Percentiles rank a stretch among this genome's conserved stretches.
Conservation (phyloP, 768 basidiomycete genomes). For the Hericium alpestre region DNA sequence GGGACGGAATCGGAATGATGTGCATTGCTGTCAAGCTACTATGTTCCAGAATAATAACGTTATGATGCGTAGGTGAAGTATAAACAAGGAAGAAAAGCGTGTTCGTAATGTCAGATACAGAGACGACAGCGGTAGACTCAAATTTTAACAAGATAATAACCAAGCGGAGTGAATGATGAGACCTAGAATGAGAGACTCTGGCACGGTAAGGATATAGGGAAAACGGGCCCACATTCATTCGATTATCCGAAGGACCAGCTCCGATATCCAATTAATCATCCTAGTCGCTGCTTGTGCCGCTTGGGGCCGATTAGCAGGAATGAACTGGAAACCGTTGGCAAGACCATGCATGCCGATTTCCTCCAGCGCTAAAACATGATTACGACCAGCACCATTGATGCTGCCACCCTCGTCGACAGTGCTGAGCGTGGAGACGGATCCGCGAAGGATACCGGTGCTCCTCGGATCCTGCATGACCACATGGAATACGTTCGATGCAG, state of each 20-base stretch:
- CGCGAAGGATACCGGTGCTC: slow-evolving; percentile 30
- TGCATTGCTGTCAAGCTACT: too few relatives aligned
- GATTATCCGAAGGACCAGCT: slow-evolving; percentile 43
- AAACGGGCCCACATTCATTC: slow-evolving; percentile 19
- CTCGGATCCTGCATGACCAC: slow-evolving; percentile 49
- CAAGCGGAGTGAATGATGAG: background rate
- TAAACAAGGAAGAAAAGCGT: background rate
- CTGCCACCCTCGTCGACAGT: slow-evolving; percentile 44
- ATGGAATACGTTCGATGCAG: slow-evolving; percentile 68
- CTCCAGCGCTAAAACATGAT: slow-evolving; percentile 33
- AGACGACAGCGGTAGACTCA: background rate
- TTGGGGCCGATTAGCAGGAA: slow-evolving; percentile 30
- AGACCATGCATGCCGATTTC: slow-evolving; percentile 67
- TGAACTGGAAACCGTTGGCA: slow-evolving; percentile 61
- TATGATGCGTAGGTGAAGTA: background rate
- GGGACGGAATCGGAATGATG: too few relatives aligned
- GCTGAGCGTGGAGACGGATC: slow-evolving; percentile 55
- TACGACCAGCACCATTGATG: slow-evolving; percentile 4
- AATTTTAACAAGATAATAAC: background rate
- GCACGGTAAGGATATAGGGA: background rate
- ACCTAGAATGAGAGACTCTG: background rate
- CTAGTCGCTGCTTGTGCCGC: slow-evolving; percentile 33
- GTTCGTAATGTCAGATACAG: background rate
- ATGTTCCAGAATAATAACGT: too few relatives aligned
- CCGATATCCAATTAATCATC: slow-evolving; percentile 69